Conservation (phyloP, 495 filamentous ascomycete species). For the Penicillium malachiteum region DNA sequence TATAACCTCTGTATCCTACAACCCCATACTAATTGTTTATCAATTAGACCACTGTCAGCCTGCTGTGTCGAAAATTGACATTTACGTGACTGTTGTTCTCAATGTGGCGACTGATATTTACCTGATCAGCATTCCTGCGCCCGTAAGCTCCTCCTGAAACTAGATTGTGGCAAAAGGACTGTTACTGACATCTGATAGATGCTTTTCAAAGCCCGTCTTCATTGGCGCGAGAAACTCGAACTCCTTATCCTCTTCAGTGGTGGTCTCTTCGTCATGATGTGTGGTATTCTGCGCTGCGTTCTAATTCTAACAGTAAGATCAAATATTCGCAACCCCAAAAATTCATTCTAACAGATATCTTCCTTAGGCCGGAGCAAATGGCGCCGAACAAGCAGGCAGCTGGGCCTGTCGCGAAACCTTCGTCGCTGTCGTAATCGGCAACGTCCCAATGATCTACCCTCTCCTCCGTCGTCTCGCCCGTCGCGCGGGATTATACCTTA, state of each 20-base stretch:
- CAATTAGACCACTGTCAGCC: constrained; percentile 42
- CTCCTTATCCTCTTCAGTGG: constrained; percentile 59
- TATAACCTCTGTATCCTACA: neutral
- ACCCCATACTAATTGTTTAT: neutral
- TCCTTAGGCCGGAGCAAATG: constrained; percentile 43
- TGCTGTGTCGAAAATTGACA: constrained; percentile 45
- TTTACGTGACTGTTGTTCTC: constrained; percentile 49
- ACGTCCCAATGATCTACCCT: constrained; percentile 61
- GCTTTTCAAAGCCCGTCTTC: constrained; percentile 53
- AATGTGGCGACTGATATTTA: constrained; percentile 57
- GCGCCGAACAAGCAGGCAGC: constrained; percentile 54
- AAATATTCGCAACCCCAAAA: neutral
- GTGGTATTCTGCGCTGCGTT: constrained; percentile 59
- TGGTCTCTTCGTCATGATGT: constrained; percentile 58
- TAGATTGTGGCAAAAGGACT: neutral
- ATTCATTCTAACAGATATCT: neutral
- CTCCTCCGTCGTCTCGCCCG: constrained; percentile 40
- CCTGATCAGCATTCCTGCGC: constrained; percentile 53
- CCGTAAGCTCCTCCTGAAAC: constrained; percentile 31
- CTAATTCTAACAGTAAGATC: constrained; percentile 51
- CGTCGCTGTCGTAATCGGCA: constrained; percentile 58
- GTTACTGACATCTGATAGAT: constrained; percentile 31
- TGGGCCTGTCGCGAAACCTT: constrained; percentile 67
- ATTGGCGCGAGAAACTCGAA: constrained; percentile 49
- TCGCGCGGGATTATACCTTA: constrained; percentile 32